phyloP scores from a whole-genome alignment of 805 yeast genomes.

The Lipomyces kockii region DNA sequence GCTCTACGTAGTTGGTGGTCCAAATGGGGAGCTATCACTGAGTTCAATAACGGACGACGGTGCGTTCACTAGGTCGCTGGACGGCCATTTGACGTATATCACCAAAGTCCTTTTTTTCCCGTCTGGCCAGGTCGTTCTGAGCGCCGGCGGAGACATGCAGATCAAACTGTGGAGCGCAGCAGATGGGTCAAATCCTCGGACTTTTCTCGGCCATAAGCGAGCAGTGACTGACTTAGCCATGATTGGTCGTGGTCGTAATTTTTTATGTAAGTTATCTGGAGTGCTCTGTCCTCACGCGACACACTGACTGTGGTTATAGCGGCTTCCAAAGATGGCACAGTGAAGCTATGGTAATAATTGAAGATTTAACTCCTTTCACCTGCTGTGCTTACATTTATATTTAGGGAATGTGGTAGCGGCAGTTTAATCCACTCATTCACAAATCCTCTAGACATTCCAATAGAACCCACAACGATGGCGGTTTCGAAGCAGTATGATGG shows the following conservation, averaged over 20 bases:
- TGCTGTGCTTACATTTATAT: neutral
- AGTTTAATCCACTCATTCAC: constrained; percentile 49
- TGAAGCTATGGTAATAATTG: constrained; percentile 64
- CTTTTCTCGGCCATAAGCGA: constrained; percentile 56
- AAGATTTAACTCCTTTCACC: neutral
- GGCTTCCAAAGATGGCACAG: constrained; percentile 51
- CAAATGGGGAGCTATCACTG: constrained; percentile 17
- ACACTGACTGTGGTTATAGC: constrained; percentile 26
- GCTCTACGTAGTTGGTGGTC: constrained; percentile 46
- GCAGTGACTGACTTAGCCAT: constrained; percentile 56
- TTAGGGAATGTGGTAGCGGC: constrained; percentile 55
- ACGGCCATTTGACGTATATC: constrained; percentile 60
- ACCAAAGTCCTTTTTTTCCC: constrained; percentile 59
- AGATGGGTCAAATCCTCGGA: constrained; percentile 56
- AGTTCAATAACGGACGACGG: constrained; percentile 2
- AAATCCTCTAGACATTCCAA: constrained; percentile 9
- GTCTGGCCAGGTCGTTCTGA: constrained; percentile 62
- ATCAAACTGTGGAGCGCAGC: constrained; percentile 64
- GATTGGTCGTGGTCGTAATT: constrained; percentile 70
- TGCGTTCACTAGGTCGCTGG: constrained; percentile 37
- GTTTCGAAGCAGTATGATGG: constrained; percentile 43
- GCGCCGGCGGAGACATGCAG: constrained; percentile 63
- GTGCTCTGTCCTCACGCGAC: neutral
- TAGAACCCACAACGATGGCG: constrained; percentile 13
- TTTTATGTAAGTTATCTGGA: constrained; percentile 57